These are phyloP conservation scores for Elongisporangium undulatum DNA, from an alignment of 352 stramenopile genomes.

Conservation along the genomic window DNA sequence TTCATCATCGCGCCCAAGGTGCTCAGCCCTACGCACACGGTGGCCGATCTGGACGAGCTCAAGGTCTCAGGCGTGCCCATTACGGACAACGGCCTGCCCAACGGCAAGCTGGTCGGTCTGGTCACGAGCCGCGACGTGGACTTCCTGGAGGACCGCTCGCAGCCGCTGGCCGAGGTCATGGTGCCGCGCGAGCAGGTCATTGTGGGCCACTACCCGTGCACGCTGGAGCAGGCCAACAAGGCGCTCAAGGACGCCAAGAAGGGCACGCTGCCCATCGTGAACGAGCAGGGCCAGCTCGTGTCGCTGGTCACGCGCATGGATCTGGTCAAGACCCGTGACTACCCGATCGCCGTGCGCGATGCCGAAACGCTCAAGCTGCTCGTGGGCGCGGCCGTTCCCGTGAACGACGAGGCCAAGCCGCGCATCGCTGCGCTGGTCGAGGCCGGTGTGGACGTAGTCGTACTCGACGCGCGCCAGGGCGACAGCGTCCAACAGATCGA, in stretches of 20 bases:
- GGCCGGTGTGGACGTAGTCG: constrained; percentile 96
- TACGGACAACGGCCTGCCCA: constrained; percentile 94
- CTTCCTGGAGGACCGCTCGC: constrained; percentile 92
- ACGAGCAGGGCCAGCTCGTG: constrained; percentile 93
- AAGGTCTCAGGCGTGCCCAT: constrained; percentile 98
- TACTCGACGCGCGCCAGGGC: constrained; percentile 98
- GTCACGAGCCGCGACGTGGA: constrained; percentile 98
- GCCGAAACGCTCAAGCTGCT: constrained; percentile 93
- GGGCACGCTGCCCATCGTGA: constrained; percentile 98
- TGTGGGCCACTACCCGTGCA: constrained; percentile 91
- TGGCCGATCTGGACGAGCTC: constrained; percentile 91
- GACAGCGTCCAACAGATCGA: constrained; percentile 89
- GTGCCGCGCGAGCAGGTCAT: constrained; percentile 77
- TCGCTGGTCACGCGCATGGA: constrained; percentile 96
- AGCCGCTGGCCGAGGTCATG: constrained; percentile 68
- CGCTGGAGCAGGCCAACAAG: constrained; percentile 94
- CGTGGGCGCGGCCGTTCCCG: constrained; percentile 95
- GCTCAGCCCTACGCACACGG: constrained; percentile 88
- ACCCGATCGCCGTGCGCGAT: constrained; percentile 92
- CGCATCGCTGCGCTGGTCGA: constrained; percentile 85
- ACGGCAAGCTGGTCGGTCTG: constrained; percentile 95
- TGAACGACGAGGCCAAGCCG: constrained; percentile 89
- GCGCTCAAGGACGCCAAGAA: constrained; percentile 97
- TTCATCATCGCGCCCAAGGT: constrained; percentile 98
- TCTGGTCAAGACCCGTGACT: constrained; percentile 95